Percentiles rank a stretch among this genome's conserved stretches.
Conservation (phyloP, 2,329 filamentous ascomycete genomes). For the Aspergillus sp. region DNA sequence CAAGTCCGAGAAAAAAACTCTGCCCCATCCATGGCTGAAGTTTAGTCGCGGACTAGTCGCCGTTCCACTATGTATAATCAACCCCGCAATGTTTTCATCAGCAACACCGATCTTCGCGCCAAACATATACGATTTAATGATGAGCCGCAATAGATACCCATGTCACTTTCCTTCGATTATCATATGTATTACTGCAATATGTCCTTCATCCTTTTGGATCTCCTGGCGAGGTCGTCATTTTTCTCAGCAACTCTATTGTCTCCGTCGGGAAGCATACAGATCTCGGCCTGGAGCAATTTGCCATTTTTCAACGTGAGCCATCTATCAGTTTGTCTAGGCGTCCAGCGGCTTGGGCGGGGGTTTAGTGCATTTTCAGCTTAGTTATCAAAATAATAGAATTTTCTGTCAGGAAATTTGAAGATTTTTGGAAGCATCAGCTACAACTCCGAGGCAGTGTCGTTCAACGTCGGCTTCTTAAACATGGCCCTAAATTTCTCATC, state of each 20-base stretch:
- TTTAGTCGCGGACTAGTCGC: neutral
- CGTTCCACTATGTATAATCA: neutral
- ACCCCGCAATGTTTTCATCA: neutral
- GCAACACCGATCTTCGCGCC: neutral
- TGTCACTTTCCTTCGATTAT: neutral
- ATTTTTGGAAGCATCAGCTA: constrained; percentile 69
- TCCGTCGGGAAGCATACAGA: neutral
- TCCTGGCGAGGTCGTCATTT: neutral
- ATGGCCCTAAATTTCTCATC: constrained; percentile 66
- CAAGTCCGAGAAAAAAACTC: constrained; percentile 26
- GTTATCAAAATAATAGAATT: constrained; percentile 71
- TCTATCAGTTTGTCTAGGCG: neutral
- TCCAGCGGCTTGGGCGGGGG: neutral
- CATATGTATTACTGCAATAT: neutral
- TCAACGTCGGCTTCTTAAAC: constrained; percentile 65
- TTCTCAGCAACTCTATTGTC: neutral
- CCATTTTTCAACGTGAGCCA: neutral
- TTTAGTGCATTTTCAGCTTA: constrained; percentile 13
- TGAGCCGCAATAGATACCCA: constrained; percentile 9
- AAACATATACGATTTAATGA: neutral
- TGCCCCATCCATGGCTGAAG: constrained; percentile 23
- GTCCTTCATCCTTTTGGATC: neutral
- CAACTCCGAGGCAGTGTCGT: constrained; percentile 67
- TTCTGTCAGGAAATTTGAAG: constrained; percentile 65
- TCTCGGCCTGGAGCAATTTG: neutral